Evolutionary conservation across 768 basidiomycete species (phyloP).

Genomic region (Trametes punicea): DNA sequence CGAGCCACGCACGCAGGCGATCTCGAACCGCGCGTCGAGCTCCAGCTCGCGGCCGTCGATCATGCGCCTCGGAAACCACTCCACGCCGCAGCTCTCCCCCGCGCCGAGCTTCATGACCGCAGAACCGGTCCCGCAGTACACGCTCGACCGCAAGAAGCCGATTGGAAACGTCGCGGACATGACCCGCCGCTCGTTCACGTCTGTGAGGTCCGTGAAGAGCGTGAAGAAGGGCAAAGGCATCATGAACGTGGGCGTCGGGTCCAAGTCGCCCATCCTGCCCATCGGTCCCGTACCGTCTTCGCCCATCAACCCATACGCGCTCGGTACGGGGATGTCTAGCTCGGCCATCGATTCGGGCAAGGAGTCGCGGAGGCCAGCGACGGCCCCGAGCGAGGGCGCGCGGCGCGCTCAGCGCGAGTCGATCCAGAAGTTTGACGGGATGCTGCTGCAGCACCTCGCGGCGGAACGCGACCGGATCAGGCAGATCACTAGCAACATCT

Average conservation of each 20-base stretch:
- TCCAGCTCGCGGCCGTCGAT: slow-evolving; percentile 39
- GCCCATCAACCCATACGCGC: slow-evolving; percentile 9
- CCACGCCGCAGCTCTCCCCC: slow-evolving; percentile 58
- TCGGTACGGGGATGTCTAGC: neutral
- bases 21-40: slow-evolving; percentile 25
- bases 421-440: slow-evolving; percentile 66
- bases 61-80: slow-evolving; percentile 67
- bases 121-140: slow-evolving; percentile 25
- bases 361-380: slow-evolving; percentile 13
- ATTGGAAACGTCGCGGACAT: slow-evolving; percentile 49
- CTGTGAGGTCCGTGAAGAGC: slow-evolving; percentile 18
- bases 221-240: slow-evolving; percentile 37
- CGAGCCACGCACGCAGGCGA: slow-evolving; percentile 37
- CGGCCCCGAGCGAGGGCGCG: slow-evolving; percentile 27
- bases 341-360: neutral
- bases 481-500: slow-evolving; percentile 56
- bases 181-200: slow-evolving; percentile 39
- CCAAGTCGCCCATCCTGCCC: slow-evolving; percentile 18
- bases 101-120: slow-evolving; percentile 7
- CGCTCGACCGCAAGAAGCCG: slow-evolving; percentile 42
- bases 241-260: slow-evolving; percentile 27
- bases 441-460: slow-evolving; percentile 81
- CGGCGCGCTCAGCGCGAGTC: slow-evolving; percentile 51
- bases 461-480: slow-evolving; percentile 77
- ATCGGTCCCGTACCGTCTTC: slow-evolving; percentile 12